Conservation (phyloP, 495 filamentous ascomycete genomes). For the Hyaloscypha hepaticicola region DNA sequence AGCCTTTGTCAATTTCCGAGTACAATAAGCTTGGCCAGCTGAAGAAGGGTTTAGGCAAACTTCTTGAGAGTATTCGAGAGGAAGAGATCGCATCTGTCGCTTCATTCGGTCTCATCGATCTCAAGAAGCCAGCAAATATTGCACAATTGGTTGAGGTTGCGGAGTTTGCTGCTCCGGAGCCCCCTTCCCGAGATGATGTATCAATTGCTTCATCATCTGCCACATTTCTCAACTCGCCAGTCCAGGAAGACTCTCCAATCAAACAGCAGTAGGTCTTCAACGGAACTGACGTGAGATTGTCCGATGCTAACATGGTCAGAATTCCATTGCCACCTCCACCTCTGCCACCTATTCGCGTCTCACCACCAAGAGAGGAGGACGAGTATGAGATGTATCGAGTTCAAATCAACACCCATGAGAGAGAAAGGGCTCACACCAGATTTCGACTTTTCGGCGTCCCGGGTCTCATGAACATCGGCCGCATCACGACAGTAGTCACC, state of each 20-base stretch:
- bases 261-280: not conserved
- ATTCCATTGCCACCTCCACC: not conserved
- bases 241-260: not conserved
- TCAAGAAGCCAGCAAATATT: slow-evolving; percentile 1
- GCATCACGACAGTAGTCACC: not conserved
- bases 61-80: not conserved
- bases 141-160: not conserved
- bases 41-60: not conserved
- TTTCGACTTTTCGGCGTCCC: not conserved
- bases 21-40: not conserved
- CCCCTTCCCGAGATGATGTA: not conserved
- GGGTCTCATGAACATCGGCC: not conserved
- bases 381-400: slow-evolving; percentile 10
- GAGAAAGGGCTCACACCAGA: not conserved
- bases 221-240: not conserved
- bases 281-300: not conserved
- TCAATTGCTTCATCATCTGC: not conserved
- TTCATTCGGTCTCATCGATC: not conserved
- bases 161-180: not conserved
- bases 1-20: not conserved
- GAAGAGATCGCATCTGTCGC: not conserved
- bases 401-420: not conserved
- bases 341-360: not conserved
- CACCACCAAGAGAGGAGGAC: not conserved
- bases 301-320: not conserved